Base-by-base conservation (phyloP, 257 asterid species). In the Prunella vulgaris region DNA sequence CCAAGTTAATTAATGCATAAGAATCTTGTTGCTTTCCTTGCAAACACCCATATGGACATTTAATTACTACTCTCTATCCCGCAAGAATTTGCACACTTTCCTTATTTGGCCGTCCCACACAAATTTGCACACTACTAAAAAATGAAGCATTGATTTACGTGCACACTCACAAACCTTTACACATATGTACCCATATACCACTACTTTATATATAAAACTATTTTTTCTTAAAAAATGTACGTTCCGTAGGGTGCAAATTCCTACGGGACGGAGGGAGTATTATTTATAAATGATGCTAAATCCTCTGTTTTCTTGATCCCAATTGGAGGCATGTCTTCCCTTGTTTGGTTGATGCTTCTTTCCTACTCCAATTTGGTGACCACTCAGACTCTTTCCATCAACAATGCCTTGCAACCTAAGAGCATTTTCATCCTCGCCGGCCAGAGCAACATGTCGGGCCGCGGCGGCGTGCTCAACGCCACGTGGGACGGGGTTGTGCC, bases 361-460 rank as follows among this genome's bases (percentile, higher is more conserved):
- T 48, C 84, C 58, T 64, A 62, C 83, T 68, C 80, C 69, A 35
- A 35, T 32, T 61, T 74, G 71, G 86, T 71, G 4, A 58, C 24
- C 18, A 13, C 79, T 10, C 42, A 66, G 13, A 54, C 10, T 44
- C 66, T 15, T 21, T 8, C 70, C 20, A 24, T 1, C 5, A 21
- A 17, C 48, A 21, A 60, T 66, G 76, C 75, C 77, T 22, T 35
- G 3, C 71, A 38, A 14, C 35, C 74, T 3, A 76, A 73, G 59
- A 79, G 78, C 79, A 85, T 90, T 30, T 86, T 87, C 83, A 44
- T 92, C 53, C 78, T 92, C n/a, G 97, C 88, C 49, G 97, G 98
- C 14, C 96, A 92, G 17, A 90, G 98, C 75, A 92, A 92, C 78
- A 92, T 92, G 98, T 63, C 98, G 1, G 98, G 98, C 27, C 85